These are phyloP conservation scores for Avena atlantica DNA, from an alignment of 176 grass and related monocot species.

Conservation along the genomic window DNA sequence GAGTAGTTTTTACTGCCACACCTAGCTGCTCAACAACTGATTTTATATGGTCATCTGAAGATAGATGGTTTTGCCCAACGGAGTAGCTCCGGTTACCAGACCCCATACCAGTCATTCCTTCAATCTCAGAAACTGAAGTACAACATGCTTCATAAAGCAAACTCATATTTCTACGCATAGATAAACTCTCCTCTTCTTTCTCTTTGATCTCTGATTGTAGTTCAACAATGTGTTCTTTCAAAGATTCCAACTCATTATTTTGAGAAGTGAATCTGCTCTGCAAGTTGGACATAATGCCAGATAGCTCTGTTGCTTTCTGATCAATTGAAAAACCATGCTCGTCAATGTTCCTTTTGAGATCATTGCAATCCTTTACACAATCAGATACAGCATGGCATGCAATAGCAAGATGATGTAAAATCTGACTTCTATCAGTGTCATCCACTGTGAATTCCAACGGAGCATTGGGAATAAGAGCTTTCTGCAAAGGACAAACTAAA, in stretches of 20 bases:
- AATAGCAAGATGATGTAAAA: conserved; percentile 65
- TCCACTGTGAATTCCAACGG: conserved; percentile 51
- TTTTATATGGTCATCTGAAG: conserved; percentile 63
- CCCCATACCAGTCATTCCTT: conserved; percentile 49
- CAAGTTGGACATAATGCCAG: conserved; percentile 63
- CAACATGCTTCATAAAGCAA: conserved; percentile 81
- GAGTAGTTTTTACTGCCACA: conserved; percentile 48
- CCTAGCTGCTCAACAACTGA: conserved; percentile 67
- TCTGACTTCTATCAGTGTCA: conserved; percentile 61
- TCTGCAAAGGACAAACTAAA: conserved; percentile 59
- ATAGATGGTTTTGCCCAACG: conserved; percentile 41
- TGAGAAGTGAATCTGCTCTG: conserved; percentile 60
- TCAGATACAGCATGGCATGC: conserved; percentile 56
- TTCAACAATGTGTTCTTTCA: conserved; percentile 54
- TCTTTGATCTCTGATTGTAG: conserved; percentile 61
- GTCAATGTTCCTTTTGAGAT: conserved; percentile 75
- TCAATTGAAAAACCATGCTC: conserved; percentile 76
- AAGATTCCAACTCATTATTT: conserved; percentile 60
- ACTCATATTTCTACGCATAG: conserved; percentile 57
- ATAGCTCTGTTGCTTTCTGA: conserved; percentile 61
- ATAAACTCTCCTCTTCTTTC: conserved; percentile 70
- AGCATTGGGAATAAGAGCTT: conserved; percentile 50
- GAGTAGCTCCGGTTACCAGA: conserved; percentile 30
- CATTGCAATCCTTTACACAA: conserved; percentile 67
- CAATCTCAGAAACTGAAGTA: conserved; percentile 70